Base-by-base conservation (phyloP, 2,329 filamentous ascomycete genomes). In the Claviceps pazoutovae region DNA sequence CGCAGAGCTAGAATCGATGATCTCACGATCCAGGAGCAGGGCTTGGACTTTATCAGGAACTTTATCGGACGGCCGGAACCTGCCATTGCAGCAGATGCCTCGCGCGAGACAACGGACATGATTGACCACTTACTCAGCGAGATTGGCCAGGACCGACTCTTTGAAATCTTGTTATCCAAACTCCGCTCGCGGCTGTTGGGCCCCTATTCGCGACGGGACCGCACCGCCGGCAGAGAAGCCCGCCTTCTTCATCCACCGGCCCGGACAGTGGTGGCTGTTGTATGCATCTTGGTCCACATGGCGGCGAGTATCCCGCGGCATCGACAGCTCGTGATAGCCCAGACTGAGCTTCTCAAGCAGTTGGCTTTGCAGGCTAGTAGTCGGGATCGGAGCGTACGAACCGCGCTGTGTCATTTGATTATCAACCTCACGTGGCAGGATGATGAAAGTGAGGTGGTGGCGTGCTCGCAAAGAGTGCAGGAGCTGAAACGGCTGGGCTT, bases 391-490 rank as follows among this genome's bases (percentile, higher is more conserved):
- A 80, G 85, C 43, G 83, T 98, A 6, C 82, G 91, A 5, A 76
- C 83, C 19, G 83, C 84, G 46, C 80, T 93, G 58, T 88, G 88
- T 57, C 91, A 90, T 76, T 74, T 95, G 44, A 76, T 94, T 45
- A 86, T 83, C 63, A 96, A 96, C 63, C 75, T 98, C 44, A 86
- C 87, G 0, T 94, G 84, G 74, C 76, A 83, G 55, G 90, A 96
- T 55, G 84, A 91, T 59, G 74, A 78, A 6, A 74, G 68, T 34
- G 89, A 95, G 58, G 71, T 74, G 19, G 70, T 74, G 21, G 79
- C 78, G 9, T 87, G 84, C 55, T 72, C 76, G 34, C 76, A 83
- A 59, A 77, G 93, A 50, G 84, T 83, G 0, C 64, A 70, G 13
- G 82, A 86, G 62, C 72, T 98, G 45, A 78, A 80, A 62, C 78